phyloP scores from a whole-genome alignment of 176 grass and related monocot genomes.

The Puya raimondii region DNA sequence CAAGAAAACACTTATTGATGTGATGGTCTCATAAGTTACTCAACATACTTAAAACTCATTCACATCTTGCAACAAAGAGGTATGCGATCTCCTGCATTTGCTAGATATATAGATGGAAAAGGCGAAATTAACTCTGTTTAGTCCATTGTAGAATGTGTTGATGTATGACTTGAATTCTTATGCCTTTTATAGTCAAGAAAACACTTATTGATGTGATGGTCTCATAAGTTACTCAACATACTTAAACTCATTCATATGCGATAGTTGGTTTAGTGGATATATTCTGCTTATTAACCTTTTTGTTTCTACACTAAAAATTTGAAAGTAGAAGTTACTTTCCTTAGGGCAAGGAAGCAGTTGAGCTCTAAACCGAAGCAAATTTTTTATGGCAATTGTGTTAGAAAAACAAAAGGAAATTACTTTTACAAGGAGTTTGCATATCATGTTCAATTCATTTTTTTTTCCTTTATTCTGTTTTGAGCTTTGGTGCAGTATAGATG shows the following conservation, averaged over 20 bases:
- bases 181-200: not conserved
- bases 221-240: too few relatives aligned
- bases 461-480: not conserved
- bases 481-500: conserved; percentile 33
- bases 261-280: too few relatives aligned
- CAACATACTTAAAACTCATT: too few relatives aligned
- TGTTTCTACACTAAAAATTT: too few relatives aligned
- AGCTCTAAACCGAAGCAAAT: too few relatives aligned
- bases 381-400: not conserved
- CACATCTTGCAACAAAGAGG: conserved; percentile 81
- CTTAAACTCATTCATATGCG: too few relatives aligned
- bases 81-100: conserved; percentile 9
- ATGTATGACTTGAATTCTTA: not conserved
- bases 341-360: too few relatives aligned
- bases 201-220: too few relatives aligned
- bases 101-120: not conserved
- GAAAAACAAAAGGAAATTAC: not conserved
- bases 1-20: too few relatives aligned
- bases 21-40: too few relatives aligned
- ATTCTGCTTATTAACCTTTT: too few relatives aligned
- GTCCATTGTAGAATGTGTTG: not conserved
- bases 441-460: not conserved
- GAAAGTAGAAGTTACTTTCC: too few relatives aligned
- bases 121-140: not conserved
- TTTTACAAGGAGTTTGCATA: not conserved